These are phyloP conservation scores for Dothistroma pini DNA, from an alignment of 2,329 filamentous ascomycete species.

Conservation along the genomic window DNA sequence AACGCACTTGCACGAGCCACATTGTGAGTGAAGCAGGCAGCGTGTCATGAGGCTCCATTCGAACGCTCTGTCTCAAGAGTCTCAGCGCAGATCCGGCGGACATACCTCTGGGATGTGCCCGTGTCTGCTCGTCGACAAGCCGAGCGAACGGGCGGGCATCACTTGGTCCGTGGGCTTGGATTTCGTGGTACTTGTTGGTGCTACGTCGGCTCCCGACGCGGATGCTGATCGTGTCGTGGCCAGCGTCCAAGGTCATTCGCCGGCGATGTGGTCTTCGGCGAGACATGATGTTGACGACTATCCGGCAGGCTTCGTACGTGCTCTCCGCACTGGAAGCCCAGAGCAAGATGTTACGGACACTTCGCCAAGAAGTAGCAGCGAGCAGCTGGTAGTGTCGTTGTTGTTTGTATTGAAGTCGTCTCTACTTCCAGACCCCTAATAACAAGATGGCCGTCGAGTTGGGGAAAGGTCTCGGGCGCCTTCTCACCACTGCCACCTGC, in stretches of 20 bases:
- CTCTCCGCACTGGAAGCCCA: neutral
- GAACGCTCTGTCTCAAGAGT: slow-evolving; percentile 31
- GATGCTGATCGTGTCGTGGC: slow-evolving; percentile 26
- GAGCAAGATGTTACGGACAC: neutral
- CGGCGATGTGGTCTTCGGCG: slow-evolving; percentile 19
- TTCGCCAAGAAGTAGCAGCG: neutral
- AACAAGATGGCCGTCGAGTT: neutral
- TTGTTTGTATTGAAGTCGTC: neutral
- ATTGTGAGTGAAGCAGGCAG: neutral
- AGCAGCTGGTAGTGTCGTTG: neutral
- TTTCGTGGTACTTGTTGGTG: slow-evolving; percentile 29
- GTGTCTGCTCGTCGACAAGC: slow-evolving; percentile 33
- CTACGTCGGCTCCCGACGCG: slow-evolving; percentile 32
- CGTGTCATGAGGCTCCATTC: slow-evolving; percentile 30
- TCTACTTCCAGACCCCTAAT: neutral
- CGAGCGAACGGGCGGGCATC: slow-evolving; percentile 33
- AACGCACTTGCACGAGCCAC: neutral
- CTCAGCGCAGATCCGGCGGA: slow-evolving; percentile 25
- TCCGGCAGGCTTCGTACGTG: neutral
- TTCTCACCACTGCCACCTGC: neutral
- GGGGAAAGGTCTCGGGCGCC: neutral
- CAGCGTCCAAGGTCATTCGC: slow-evolving; percentile 25
- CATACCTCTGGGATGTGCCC: slow-evolving; percentile 31
- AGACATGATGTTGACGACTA: slow-evolving; percentile 9
- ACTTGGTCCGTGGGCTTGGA: slow-evolving; percentile 25